These are phyloP conservation scores for Brasilioporus rufonigricans DNA, from an alignment of 768 basidiomycete species.

Conservation along the genomic window DNA sequence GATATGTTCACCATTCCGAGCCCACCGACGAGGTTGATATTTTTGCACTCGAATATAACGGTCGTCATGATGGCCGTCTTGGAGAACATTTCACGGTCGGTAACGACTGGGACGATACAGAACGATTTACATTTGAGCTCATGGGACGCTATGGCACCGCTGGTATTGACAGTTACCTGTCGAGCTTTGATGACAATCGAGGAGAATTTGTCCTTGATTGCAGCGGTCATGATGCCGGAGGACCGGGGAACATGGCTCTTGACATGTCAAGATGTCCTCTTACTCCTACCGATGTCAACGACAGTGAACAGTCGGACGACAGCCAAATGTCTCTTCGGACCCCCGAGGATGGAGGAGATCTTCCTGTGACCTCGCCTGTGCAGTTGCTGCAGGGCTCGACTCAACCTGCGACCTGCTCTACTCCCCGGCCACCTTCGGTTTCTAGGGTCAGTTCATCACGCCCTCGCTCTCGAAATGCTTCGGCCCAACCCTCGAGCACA, in stretches of 20 bases:
- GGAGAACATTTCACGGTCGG: constrained; percentile 21
- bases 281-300: constrained; percentile 25
- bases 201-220: constrained; percentile 8
- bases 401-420: neutral
- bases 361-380: constrained; percentile 7
- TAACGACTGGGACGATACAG: constrained; percentile 25
- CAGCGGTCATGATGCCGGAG: constrained; percentile 2
- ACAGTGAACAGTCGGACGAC: constrained; percentile 30
- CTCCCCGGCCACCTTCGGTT: constrained; percentile 10
- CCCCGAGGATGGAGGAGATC: constrained; percentile 24
- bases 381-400: neutral
- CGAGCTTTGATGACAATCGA: neutral
- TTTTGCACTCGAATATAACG: constrained; percentile 24
- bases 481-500: constrained; percentile 1
- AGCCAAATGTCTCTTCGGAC: constrained; percentile 25
- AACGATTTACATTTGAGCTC: constrained; percentile 22
- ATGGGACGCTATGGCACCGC: neutral
- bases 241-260: constrained; percentile 15
- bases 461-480: constrained; percentile 25
- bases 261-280: constrained; percentile 20
- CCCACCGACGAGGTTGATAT: constrained; percentile 14
- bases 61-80: constrained; percentile 26
- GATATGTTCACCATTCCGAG: constrained; percentile 5
- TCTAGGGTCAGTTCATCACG: constrained; percentile 25
- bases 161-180: neutral